Evolutionary conservation across 306 rosid species (phyloP), one percentile per base, ranked within the genome.

Genomic region (Cicer chorassanicum): DNA sequence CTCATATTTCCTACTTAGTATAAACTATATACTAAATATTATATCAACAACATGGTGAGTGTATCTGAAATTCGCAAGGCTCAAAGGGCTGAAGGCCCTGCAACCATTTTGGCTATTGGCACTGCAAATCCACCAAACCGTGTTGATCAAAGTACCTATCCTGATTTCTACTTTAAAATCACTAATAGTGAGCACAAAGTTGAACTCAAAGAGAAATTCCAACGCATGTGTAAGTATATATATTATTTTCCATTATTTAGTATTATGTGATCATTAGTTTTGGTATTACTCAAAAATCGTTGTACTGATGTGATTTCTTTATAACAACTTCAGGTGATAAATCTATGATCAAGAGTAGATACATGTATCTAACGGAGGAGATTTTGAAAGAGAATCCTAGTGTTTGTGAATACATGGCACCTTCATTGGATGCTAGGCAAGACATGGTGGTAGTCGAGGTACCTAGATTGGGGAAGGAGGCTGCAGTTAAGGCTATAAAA

Each of bases 361-460:
- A 81, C 0, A 81, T 81, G 85, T 13, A 81, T 13, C 12, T 81
- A 1, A 81, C 56, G 0, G 81, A 81, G 13, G 85, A 81, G 34
- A 55, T 81, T 7, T 14, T 81, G 74, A 81, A 81, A 40, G 81
- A 81, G 13, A 81, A 81, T 40, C 84, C 84, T 0, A 75, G 13
- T 42, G 1, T 91, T 7, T 86, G 94, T 0, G 92, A 79, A 9
- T 89, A 87, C 61, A 86, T 84, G 89, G 94, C 90, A n/a, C 89
- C 93, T 6, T 91, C 97, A 1, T 63, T 91, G 51, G 92, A 91
- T 78, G 89, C 87, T 0, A 83, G 97, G 38, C 95, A 91, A 66
- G 75, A 70, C 50, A 70, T 70, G 75, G 63, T 70, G 19, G 63
- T 70, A 0, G 75, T 70, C 0, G 75, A 70, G 11, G 75, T 70